Evolutionary conservation across 768 basidiomycete genomes (phyloP), one percentile per base, ranked within the genome.

Genomic region (Tricholoma terreum): DNA sequence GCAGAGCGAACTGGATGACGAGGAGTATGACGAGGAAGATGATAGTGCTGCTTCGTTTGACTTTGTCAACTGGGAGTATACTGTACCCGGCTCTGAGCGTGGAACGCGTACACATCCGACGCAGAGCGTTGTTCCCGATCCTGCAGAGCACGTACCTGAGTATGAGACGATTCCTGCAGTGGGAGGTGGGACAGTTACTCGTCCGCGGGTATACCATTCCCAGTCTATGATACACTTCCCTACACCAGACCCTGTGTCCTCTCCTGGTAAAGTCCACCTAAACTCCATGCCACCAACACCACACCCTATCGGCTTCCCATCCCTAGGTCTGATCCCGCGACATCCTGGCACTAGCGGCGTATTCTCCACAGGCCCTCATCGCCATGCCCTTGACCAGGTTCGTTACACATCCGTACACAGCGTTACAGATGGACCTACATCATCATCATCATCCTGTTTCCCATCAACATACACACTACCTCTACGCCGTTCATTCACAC

Each of bases 81-180:
- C 79, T 1, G 68, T 80, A 1, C 75, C 82, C 1, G 77, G 78
- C 35, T 70, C 75, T 58, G 72, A 78, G 4, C 46, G 46, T 49
- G 30, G 27, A 49, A 31, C 17, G n/a, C 46, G 27, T 15, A 73
- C 83, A 17, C 76, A 71, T 11, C 60, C 69, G 6, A 81, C 71
- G 7, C 58, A 69, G 8, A 83, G 81, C 48, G 66, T 77, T 22
- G 60, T 65, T 7, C 69, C 70, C 24, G 69, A 75, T 46, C 76
- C 76, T 46, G 65, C 63, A 10, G 79, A 81, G 54, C 70, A 74
- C 17, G 68, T 80, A 38, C 71, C 45, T 34, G 90, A 92, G 65
- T 94, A 89, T 70, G 92, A 96, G 68, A 88, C 89, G 1, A 84
- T 94, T 34, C 92, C 94, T 11, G 94, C 95, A 2, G 89, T 97